Percentiles rank a stretch among this genome's conserved stretches.
Evolutionary conservation across 345 rosid genomes (phyloP).

Genomic region (Psidium friedrichsthalianum): DNA sequence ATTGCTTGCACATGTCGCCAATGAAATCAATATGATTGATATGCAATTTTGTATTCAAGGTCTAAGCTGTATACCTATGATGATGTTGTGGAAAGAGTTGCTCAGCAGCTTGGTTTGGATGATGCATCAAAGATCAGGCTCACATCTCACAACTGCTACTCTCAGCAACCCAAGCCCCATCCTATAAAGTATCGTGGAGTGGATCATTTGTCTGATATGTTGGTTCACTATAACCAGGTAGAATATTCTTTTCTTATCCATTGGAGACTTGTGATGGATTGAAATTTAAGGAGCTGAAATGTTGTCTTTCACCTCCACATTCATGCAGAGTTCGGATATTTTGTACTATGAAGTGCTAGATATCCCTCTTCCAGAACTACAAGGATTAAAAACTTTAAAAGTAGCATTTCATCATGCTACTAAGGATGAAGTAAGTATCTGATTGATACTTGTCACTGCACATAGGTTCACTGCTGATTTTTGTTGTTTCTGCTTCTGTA

Average conservation of each 20-base stretch:
- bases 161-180: slow-evolving; percentile 74
- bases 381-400: slow-evolving; percentile 79
- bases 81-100: slow-evolving; percentile 79
- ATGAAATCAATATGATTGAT: not conserved
- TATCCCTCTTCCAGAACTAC: slow-evolving; percentile 93
- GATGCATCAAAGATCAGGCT: slow-evolving; percentile 70
- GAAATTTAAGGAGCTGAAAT: not conserved
- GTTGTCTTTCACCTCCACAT: slow-evolving; percentile 4
- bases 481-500: not conserved
- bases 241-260: not conserved
- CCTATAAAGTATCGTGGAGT: slow-evolving; percentile 62
- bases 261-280: not conserved
- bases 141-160: slow-evolving; percentile 67
- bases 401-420: slow-evolving; percentile 74
- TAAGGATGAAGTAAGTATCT: slow-evolving; percentile 66
- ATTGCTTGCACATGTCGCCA: not conserved
- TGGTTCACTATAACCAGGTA: slow-evolving; percentile 92
- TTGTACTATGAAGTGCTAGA: slow-evolving; percentile 93
- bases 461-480: not conserved
- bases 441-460: slow-evolving; percentile 1
- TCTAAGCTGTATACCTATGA: slow-evolving; percentile 85
- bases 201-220: slow-evolving; percentile 78
- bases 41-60: slow-evolving; percentile 28
- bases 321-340: slow-evolving; percentile 68
- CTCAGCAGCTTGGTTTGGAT: slow-evolving; percentile 46